Evolutionary conservation across 345 rosid species (phyloP).

Genomic region (Eucalyptus coolabah): DNA sequence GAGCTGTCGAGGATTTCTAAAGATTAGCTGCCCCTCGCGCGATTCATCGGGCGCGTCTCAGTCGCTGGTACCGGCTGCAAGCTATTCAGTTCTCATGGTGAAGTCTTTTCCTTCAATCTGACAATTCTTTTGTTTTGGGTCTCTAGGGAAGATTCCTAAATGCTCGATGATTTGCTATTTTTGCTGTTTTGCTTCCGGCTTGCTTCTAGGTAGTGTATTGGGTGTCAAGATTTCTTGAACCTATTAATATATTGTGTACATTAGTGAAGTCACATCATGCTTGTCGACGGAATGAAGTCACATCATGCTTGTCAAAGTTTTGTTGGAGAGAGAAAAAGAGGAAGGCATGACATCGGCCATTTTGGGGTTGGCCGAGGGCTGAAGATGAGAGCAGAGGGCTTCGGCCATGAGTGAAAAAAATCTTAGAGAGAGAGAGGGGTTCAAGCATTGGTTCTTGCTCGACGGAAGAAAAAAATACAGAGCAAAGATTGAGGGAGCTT

Average conservation of each 20-base stretch:
- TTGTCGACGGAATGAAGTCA: too few species aligned
- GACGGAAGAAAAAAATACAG: too few species aligned
- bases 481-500: too few species aligned
- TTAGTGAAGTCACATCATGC: not conserved
- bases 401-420: too few species aligned
- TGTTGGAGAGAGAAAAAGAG: too few species aligned
- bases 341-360: too few species aligned
- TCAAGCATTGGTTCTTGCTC: too few species aligned
- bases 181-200: not conserved
- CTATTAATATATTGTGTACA: not conserved
- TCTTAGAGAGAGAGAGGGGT: too few species aligned
- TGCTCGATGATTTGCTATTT: not conserved
- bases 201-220: not conserved
- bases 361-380: too few species aligned
- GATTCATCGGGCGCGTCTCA: conserved; percentile 50
- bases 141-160: not conserved
- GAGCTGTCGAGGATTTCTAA: too few species aligned
- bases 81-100: conserved; percentile 47
- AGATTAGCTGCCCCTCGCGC: rapidly evolving
- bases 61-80: conserved; percentile 31
- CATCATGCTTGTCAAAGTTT: too few species aligned
- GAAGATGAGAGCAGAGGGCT: too few species aligned
- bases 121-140: not conserved
- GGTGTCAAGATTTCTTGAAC: not conserved
- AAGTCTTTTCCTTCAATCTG: not conserved